Base-by-base conservation (phyloP, 495 filamentous ascomycete species). In the Cercophora newfieldiana region DNA sequence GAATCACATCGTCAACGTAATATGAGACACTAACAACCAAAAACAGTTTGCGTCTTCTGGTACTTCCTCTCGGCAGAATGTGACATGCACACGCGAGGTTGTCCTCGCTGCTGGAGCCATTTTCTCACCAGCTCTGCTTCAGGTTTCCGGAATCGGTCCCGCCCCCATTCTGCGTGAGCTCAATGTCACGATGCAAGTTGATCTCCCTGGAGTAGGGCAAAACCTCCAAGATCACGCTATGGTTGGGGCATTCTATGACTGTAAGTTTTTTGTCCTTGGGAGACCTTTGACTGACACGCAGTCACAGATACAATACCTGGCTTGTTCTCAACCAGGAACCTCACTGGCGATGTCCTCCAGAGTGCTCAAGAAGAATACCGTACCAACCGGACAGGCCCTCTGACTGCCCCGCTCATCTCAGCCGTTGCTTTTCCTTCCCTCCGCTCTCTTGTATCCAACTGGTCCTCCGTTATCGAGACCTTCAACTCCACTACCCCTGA, bases 161-260 rank as follows among this genome's bases (percentile, higher is more conserved):
- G 68, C 71, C 0, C 65, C 71, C 0, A 75, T 87, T 26, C 77
- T 91, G 0, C 18, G 76, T 1, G 71, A 72, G 14, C 76, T 83
- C 51, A 72, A 76, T 16, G 86, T 90, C 50, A 67, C 79, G 1
- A 77, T 88, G 0, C 65, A 87, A 0, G 65, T 77, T 29, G 80
- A 88, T 64, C 78, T 87, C 0, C 86, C 87, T 0, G 86, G 83
- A 3, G 88, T 90, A 0, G 89, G 89, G 19, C 78, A 79, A 18
- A 90, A 90, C 71, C 75, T 90, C 3, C 86, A 89, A 66, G 86
- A 90, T 68, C 86, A 86, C 68, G 82, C 85, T 66, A 87, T 89
- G 69, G 79, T 79, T n/a, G 69, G 73, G 28, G 79, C 86, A 6
- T 75, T 74, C 19, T 79, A 79, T 63, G 68, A 76, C 56, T 78